Percentiles rank a stretch among this genome's conserved stretches.
These are phyloP conservation scores for Salix suchowensis DNA, from an alignment of 345 rosid genomes.

Conservation along the genomic window DNA sequence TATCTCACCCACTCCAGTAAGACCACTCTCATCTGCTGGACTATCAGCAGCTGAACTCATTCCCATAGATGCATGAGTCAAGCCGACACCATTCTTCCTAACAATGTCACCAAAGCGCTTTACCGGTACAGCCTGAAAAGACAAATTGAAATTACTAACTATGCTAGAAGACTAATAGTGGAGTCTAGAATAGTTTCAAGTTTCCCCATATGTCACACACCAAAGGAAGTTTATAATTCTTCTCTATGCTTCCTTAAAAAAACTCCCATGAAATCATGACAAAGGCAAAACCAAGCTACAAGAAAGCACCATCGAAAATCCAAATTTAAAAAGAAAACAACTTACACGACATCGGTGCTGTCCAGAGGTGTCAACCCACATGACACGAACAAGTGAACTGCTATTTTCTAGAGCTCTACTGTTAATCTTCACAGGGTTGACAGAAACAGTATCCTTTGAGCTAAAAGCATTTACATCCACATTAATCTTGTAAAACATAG, in stretches of 20 bases:
- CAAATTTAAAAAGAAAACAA: conserved; percentile 5
- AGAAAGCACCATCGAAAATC: conserved; percentile 1
- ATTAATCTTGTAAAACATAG: conserved; percentile 64
- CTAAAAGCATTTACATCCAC: conserved; percentile 11
- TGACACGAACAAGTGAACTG: conserved; percentile 58
- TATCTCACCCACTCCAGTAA: conserved; percentile 81
- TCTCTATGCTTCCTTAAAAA: neutral
- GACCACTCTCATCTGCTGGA: conserved; percentile 70
- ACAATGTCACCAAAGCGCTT: conserved; percentile 61
- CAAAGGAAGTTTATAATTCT: conserved; percentile 1
- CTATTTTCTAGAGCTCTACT: conserved; percentile 22
- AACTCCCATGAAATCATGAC: neutral
- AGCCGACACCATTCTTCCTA: conserved; percentile 69
- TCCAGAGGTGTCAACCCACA: conserved; percentile 94
- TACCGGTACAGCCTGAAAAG: conserved; percentile 65
- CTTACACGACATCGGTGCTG: conserved; percentile 94
- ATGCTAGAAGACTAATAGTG: neutral
- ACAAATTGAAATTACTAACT: neutral
- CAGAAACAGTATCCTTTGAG: conserved; percentile 24
- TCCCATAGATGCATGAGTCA: conserved; percentile 77
- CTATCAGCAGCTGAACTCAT: conserved; percentile 74
- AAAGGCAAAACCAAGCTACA: neutral
- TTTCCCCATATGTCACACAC: conserved; percentile 1
- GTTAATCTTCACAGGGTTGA: conserved; percentile 21
- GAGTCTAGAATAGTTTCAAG: neutral